Evolutionary conservation across 2,329 filamentous ascomycete genomes (phyloP).

Genomic region (Fonsecaea nubica): DNA sequence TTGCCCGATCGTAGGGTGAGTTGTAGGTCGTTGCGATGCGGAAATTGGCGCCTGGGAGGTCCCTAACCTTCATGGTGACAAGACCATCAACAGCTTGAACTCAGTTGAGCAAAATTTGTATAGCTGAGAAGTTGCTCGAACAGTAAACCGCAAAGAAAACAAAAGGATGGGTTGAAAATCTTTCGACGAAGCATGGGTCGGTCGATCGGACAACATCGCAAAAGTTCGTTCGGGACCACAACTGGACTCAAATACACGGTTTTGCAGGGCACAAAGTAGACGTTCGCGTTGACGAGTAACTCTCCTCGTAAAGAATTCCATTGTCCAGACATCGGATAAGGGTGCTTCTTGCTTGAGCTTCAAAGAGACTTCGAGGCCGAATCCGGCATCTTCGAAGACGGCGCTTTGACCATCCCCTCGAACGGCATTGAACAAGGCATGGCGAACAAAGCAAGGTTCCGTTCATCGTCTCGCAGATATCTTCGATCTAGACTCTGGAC

Average conservation of each 20-base stretch:
- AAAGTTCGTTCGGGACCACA: neutral
- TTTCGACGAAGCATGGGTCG: neutral
- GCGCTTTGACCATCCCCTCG: neutral
- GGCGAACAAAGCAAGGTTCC: neutral
- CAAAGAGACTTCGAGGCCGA: neutral
- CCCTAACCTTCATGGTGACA: neutral
- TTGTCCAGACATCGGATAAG: neutral
- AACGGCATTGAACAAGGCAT: neutral
- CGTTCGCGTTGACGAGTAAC: neutral
- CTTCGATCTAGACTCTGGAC: too few species aligned
- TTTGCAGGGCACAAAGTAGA: neutral
- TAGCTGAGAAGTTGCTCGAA: too few species aligned
- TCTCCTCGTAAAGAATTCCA: neutral
- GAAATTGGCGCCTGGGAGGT: neutral
- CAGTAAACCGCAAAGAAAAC: neutral
- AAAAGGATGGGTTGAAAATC: neutral
- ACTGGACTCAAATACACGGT: neutral
- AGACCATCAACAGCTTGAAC: neutral
- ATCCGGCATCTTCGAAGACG: neutral
- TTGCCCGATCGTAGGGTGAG: constrained; percentile 8
- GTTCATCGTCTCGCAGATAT: neutral
- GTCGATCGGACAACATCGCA: neutral
- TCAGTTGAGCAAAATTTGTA: too few species aligned
- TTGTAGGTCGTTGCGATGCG: constrained; percentile 1
- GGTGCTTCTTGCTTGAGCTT: neutral